Percentiles rank a stretch among this genome's conserved stretches.
phyloP scores from a whole-genome alignment of 192 early-diverging fungal genomes.

The Kickxella alabastrina region DNA sequence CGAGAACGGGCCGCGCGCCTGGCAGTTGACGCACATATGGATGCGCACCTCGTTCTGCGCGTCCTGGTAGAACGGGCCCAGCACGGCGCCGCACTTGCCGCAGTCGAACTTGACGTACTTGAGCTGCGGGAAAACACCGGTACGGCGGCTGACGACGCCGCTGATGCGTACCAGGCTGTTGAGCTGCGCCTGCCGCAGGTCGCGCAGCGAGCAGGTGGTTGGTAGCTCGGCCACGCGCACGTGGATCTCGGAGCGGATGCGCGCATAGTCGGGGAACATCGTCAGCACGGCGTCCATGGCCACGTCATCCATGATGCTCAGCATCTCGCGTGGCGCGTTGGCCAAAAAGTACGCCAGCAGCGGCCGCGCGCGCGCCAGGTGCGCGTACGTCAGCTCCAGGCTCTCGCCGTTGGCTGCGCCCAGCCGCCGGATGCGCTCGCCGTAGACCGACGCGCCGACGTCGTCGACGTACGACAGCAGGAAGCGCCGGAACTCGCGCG shows the following conservation, averaged over 20 bases:
- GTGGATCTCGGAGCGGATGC: slow-evolving; percentile 89
- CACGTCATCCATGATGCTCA: slow-evolving; percentile 89
- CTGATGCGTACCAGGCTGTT: slow-evolving; percentile 88
- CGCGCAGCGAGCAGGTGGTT: slow-evolving; percentile 77
- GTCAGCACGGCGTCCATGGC: slow-evolving; percentile 86
- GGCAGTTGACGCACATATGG: slow-evolving; percentile 80
- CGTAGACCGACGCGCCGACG: slow-evolving; percentile 87
- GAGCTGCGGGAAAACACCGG: slow-evolving; percentile 94
- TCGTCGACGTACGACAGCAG: slow-evolving; percentile 82
- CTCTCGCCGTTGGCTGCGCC: slow-evolving; percentile 83
- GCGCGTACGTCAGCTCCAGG: slow-evolving; percentile 82
- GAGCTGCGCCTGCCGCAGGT: slow-evolving; percentile 85
- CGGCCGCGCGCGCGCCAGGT: slow-evolving; percentile 73
- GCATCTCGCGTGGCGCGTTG: slow-evolving; percentile 83
- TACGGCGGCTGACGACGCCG: slow-evolving; percentile 90
- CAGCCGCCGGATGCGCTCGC: slow-evolving; percentile 83
- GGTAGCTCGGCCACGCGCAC: slow-evolving; percentile 90
- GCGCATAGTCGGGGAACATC: slow-evolving; percentile 86
- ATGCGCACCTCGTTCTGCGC: slow-evolving; percentile 80
- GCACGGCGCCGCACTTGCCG: slow-evolving; percentile 81
- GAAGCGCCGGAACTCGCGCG: slow-evolving; percentile 85
- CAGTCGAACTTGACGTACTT: slow-evolving; percentile 97
- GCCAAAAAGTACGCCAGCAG: slow-evolving; percentile 86
- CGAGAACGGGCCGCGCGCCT: slow-evolving; percentile 85
- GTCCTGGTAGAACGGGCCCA: slow-evolving; percentile 95